Percentiles rank a stretch among this genome's conserved stretches.
Evolutionary conservation across 179 eudicot species (phyloP).

Genomic region (Actinidia chinensis): DNA sequence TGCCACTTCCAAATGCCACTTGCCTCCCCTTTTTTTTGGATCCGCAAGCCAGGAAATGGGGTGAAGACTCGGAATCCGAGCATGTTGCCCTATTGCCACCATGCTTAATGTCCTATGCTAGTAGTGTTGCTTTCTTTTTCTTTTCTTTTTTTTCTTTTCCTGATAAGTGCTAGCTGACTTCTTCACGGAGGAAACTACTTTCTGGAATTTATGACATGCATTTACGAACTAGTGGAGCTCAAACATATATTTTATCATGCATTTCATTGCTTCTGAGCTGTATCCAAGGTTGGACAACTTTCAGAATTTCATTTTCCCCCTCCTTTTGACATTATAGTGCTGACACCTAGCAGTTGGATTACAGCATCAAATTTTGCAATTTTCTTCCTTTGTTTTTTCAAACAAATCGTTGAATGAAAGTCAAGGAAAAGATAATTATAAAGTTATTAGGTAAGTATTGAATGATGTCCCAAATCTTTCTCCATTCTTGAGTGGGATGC

Average conservation of each 20-base stretch:
- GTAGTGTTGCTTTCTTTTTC: background rate
- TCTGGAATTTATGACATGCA: background rate
- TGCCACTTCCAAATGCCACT: too few species aligned
- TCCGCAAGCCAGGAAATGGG: background rate
- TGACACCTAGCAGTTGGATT: background rate
- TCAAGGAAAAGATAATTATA: too few species aligned
- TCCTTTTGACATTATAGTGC: background rate
- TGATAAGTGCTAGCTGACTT: background rate
- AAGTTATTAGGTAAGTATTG: background rate
- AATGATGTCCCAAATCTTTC: conserved; percentile 5
- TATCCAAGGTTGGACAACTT: background rate
- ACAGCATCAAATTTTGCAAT: background rate
- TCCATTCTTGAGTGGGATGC: background rate
- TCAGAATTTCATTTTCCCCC: background rate
- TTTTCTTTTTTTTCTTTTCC: background rate
- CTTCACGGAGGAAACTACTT: background rate
- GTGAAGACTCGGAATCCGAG: background rate
- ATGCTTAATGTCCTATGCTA: background rate
- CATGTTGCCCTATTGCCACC: background rate
- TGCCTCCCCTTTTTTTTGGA: conserved; percentile 1
- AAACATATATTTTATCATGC: background rate
- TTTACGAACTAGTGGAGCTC: background rate
- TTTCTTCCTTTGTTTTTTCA: background rate
- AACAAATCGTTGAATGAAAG: too few species aligned
- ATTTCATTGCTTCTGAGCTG: background rate